Evolutionary conservation across 106 monocot genomes (phyloP), one percentile per base, ranked within the genome.

Genomic region (Dendrobium nobile): DNA sequence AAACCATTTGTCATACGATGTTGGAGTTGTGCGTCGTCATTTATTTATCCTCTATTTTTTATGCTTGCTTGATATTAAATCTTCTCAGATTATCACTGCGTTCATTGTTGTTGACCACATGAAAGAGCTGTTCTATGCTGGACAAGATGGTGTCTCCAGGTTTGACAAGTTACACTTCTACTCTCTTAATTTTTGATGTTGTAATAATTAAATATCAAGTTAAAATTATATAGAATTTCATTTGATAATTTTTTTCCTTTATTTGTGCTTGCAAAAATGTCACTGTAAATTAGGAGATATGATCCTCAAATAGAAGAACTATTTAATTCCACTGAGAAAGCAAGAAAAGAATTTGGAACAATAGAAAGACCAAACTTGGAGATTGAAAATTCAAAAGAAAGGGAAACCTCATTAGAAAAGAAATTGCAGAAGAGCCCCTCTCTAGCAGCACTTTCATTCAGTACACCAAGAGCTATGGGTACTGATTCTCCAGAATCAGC

Each of bases 101-200:
- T 88, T 96, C 77, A 89, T 92, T 77, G 84, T 93, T 47, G 88
- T 96, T 77, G 93, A 92, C 86, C 88, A 84, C 76, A 92, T 90
- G 82, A 96, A 88, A 58, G 79, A 87, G 80, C 81, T 92, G 42
- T 90, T 89, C 79, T 84, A 82, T 85, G 64, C 85, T 64, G 83
- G 78, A 77, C 78, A 79, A 75, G 80, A 64, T 24, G 79, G 85
- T 22, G 9, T 47, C 68, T 84, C 73, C 2, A 90, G 96, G 96
- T 96, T 15, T 27, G 31, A 13, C 72, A 17, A 40, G 75, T 47
- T 42, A 4, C 26, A 22, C 19, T 44, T 24, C 47, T 24, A 27
- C 24, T 67, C 67, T 67, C 22, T 64, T 40, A 31, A 37, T 64
- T 64, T 22, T 22, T 22, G 2, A 3, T 22, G 4, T 64, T 7